Conservation (phyloP, 2,329 filamentous ascomycete species). For the Bipolaris oryzae region DNA sequence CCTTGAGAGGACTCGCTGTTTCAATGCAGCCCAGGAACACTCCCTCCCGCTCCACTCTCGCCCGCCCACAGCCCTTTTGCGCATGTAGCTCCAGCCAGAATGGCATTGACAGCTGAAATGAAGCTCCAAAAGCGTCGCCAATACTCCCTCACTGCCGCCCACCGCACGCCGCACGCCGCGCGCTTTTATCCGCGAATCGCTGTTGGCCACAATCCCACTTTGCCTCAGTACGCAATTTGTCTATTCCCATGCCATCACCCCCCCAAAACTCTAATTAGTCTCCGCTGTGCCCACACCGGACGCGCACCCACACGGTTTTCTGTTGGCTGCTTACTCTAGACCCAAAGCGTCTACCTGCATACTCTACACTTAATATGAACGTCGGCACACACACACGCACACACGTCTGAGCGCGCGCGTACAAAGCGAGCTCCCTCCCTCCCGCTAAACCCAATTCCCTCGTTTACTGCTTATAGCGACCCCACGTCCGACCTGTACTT, state of each 20-base stretch:
- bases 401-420: background rate
- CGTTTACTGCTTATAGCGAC: background rate
- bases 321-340: background rate
- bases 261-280: background rate
- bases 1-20: slow-evolving; percentile 22
- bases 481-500: background rate
- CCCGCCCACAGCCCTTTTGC: slow-evolving; percentile 11
- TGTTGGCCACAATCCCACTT: background rate
- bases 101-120: slow-evolving; percentile 25
- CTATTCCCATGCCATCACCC: background rate
- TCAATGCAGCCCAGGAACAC: slow-evolving; percentile 25
- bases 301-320: too few species aligned
- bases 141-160: background rate
- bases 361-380: background rate
- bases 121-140: background rate
- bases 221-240: background rate
- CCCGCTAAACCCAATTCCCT: background rate
- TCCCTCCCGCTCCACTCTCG: slow-evolving; percentile 12
- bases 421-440: background rate
- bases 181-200: background rate
- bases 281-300: too few species aligned
- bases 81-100: background rate
- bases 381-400: background rate
- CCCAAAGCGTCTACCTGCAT: too few species aligned
- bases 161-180: background rate